Evolutionary conservation across 257 asterid genomes (phyloP).

Genomic region (Solanum gandarillasii): DNA sequence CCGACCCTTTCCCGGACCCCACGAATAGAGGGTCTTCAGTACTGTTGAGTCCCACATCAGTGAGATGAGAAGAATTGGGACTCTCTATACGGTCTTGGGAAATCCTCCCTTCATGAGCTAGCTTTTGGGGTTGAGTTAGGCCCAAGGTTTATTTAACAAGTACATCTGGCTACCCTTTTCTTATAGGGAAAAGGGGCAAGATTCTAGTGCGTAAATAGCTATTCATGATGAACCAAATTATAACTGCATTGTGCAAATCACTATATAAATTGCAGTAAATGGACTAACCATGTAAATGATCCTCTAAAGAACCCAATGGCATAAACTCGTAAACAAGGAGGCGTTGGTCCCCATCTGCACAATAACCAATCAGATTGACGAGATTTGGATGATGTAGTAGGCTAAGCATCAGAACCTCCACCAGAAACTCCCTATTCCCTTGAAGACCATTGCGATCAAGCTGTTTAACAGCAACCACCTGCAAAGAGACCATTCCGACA

Average conservation of each 20-base stretch:
- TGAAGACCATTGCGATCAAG: slow-evolving; percentile 93
- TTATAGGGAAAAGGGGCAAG: background rate
- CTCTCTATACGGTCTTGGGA: background rate
- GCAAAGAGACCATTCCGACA: slow-evolving; percentile 12
- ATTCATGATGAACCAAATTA: background rate
- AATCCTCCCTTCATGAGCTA: background rate
- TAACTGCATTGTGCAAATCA: background rate
- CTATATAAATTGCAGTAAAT: background rate
- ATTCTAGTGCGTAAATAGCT: background rate
- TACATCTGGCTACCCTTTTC: background rate
- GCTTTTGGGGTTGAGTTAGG: background rate
- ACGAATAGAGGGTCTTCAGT: background rate
- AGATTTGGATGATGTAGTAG: slow-evolving; percentile 85
- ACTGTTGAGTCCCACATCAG: background rate
- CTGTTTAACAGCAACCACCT: slow-evolving; percentile 96
- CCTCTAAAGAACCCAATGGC: slow-evolving; percentile 97
- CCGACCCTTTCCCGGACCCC: background rate
- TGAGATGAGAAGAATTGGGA: background rate
- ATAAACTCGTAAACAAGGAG: slow-evolving; percentile 92
- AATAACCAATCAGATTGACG: slow-evolving; percentile 93
- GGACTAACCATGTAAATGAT: slow-evolving; percentile 90
- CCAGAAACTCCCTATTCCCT: slow-evolving; percentile 90
- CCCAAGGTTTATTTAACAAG: background rate
- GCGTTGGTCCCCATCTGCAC: slow-evolving; percentile 98
- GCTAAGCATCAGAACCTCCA: slow-evolving; percentile 99